Evolutionary conservation across 768 basidiomycete genomes (phyloP), one percentile per base, ranked within the genome.

Genomic region (Agrocybe praecox): DNA sequence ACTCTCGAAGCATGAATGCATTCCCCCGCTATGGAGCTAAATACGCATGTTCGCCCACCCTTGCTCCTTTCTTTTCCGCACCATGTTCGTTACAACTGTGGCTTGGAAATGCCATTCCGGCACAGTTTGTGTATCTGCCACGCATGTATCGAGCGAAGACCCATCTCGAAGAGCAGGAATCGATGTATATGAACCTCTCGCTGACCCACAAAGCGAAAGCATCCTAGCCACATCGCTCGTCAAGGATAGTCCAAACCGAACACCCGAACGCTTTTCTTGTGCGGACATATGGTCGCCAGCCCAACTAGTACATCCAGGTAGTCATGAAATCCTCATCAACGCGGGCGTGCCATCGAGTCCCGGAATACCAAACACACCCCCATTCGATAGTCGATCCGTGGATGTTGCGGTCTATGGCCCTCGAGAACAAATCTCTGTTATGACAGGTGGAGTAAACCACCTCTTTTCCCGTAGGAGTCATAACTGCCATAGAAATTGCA

Each of bases 351-450:
- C 9, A 17, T 34, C 47, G 33, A 33, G 53, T 42, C 52, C 57
- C 58, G 52, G 51, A 45, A 36, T 44, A 43, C 53, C 56, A 50
- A 17, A 49, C 52, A 51, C 17, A 46, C 17, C 58, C 48, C 29
- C 23, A n/a, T 46, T 7, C n/a, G 14, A 26, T 52, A 62, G 67
- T 66, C 55, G 26, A 52, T 56, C 55, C 51, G 26, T 2, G 21
- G 17, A 17, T 55, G 43, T 53, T 56, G 61, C 62, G 46, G 58
- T 56, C 56, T 58, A 55, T 66, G 69, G 74, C 67, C 70, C 73
- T 76, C 77, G 82, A 84, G 83, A 80, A 76, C 80, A 68, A 82
- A 78, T 80, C 82, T 82, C 81, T 84, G 66, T 80, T 80, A 71
- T 62, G 65, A 65, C 71, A 67, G 62, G 46, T 26, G 23, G 19